Evolutionary conservation across 208 protist genomes (phyloP), one percentile per base, ranked within the genome.

Genomic region (Leishmania major): DNA sequence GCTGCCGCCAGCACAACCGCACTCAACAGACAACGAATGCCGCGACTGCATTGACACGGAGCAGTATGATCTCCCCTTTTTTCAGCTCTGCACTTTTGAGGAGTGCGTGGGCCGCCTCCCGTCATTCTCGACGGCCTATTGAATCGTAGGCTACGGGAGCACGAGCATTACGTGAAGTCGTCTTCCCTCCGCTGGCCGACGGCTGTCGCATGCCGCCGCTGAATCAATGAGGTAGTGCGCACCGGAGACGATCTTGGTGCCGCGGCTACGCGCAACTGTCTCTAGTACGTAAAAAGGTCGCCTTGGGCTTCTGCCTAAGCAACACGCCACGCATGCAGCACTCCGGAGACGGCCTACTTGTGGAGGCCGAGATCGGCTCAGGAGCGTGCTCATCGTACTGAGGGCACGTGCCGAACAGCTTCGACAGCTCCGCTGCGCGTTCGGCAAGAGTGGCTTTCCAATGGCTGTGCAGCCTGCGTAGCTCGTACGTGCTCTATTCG

Each of bases 201-300:
- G 28, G 10, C 60, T 66, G 10, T 25, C 3, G n/a, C 28, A 6
- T 40, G 40, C n/a, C 22, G 59, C 22, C 45, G 60, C 60, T 2
- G 60, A 3, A 37, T 40, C 11, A 4, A 55, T 59, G 79, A 82
- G 72, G 43, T 77, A 82, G 57, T 82, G 31, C 0, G 79, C 79
- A 3, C 79, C 77, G 79, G 79, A 57, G 2, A 77, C 71, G 25
- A 71, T 82, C 15, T 70, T 51, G 1, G 79, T 82, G 71, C 77
- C 70, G 10, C 43, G 69, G 57, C 70, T 77, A 3, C 70, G 79
- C 6, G 71, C 70, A 71, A 82, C 77, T 57, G 67, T 77, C 69
- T 69, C 59, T 6, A 77, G 35, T 4, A 43, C 28, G 57, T 77
- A 77, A 43, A 43, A 49, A 77, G 71, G 71, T 67, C 19, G 60